Evolutionary conservation across 2,329 filamentous ascomycete genomes (phyloP), one percentile per base, ranked within the genome.

Genomic region (Penicillium sp.): DNA sequence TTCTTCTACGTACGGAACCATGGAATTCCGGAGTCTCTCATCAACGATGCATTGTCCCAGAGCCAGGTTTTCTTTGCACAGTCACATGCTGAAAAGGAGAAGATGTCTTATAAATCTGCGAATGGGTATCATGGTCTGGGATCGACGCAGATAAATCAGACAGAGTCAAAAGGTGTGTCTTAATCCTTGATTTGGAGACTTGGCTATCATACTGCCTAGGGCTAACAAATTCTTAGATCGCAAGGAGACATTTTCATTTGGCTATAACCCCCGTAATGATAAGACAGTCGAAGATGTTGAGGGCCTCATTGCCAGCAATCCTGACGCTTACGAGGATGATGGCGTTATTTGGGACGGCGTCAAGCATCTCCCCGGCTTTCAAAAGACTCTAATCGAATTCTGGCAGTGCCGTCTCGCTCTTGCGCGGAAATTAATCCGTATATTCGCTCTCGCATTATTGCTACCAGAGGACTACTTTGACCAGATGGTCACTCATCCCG

Each of bases 381-480:
- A 79, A 60, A 60, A 74, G 0, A 74, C 77, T 16, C 68, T 77
- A 2, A 62, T 81, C 8, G 61, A 62, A 1, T 82, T 84, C 63
- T 83, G 79, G 73, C 65, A 69, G 20, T 67, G 72, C 6, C 80
- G 79, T 38, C 70, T 86, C 11, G 70, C 61, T 0, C 71, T 86
- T 1, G 78, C 82, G 0, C 74, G 83, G 21, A 75, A 72, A 35
- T 65, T 86, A 30, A 76, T 82, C 2, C 71, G 73, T 4, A 69
- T 77, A 6, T 83, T 86, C 62, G 82, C 83, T 0, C 71, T 86
- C 2, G 78, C 78, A 4, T 72, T 86, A 2, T 75, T 77, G 11
- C 69, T 85, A 3, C 73, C 77, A 0, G 83, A 86, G 62, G 64
- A 76, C 33, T 79, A 80, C 55, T 85, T 85, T 63, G 82, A 85